Evolutionary conservation across 176 grass and related monocot species (phyloP).

Genomic region (Oryza glaberrima): DNA sequence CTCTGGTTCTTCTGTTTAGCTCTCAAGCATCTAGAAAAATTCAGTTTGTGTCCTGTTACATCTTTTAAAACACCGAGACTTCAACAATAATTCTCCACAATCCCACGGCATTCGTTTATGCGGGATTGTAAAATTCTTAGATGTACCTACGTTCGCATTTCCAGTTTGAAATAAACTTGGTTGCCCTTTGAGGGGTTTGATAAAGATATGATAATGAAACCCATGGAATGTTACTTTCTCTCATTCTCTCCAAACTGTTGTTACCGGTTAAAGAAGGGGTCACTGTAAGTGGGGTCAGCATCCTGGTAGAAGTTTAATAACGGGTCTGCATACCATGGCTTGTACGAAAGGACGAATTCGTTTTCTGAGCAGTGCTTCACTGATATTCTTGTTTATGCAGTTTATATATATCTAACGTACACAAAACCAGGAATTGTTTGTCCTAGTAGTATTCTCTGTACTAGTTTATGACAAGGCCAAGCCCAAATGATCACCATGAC

Average conservation of each 20-base stretch:
- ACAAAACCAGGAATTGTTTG: neutral
- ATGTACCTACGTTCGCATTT: conserved; percentile 19
- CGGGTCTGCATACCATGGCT: neutral
- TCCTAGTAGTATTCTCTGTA: neutral
- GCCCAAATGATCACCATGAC: neutral
- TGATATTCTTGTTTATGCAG: neutral
- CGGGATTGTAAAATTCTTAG: conserved; percentile 19
- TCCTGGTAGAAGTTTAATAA: neutral
- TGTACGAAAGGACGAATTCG: neutral
- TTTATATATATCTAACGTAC: neutral
- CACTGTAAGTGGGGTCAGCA: neutral
- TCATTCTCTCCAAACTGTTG: neutral
- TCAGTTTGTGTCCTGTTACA: neutral
- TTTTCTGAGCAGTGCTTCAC: neutral
- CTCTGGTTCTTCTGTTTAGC: neutral
- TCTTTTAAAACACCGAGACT: conserved; percentile 1
- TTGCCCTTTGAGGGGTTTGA: conserved; percentile 36
- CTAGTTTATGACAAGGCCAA: neutral
- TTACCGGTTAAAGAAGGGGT: neutral
- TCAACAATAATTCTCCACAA: conserved; percentile 8
- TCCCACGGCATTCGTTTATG: neutral
- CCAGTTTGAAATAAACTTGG: conserved; percentile 38
- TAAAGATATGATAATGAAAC: conserved; percentile 23
- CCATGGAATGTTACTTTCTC: neutral
- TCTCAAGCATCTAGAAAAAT: neutral